Evolutionary conservation across 2,329 filamentous ascomycete genomes (phyloP).

Genomic region (Ophiobolus disseminans): DNA sequence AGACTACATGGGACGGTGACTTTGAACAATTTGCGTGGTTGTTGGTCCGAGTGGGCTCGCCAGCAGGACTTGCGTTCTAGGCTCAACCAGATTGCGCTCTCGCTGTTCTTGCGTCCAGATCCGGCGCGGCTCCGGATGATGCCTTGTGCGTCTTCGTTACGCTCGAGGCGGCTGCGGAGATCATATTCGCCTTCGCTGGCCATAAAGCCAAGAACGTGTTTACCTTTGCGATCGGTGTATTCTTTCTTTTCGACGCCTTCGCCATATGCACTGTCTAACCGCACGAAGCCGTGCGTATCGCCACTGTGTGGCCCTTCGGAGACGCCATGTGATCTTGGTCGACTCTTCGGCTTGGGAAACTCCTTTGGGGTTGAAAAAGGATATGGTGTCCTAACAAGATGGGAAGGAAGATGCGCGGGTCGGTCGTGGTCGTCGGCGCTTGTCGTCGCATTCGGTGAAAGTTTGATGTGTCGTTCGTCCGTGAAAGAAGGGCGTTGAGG

Average conservation of each 20-base stretch:
- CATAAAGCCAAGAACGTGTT: constrained; percentile 29
- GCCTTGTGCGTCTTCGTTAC: constrained; percentile 31
- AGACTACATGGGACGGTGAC: constrained; percentile 24
- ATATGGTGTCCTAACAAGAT: constrained; percentile 39
- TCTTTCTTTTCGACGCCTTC: constrained; percentile 8
- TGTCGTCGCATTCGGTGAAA: constrained; percentile 21
- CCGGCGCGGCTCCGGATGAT: constrained; percentile 10
- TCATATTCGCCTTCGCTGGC: constrained; percentile 19
- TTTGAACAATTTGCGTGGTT: constrained; percentile 6
- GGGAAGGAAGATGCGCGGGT: constrained; percentile 25
- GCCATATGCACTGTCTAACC: constrained; percentile 12
- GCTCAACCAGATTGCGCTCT: constrained; percentile 26
- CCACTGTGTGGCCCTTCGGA: constrained; percentile 8
- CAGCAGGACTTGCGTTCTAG: constrained; percentile 6
- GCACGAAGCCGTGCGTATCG: constrained; percentile 3
- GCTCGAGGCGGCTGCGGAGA: constrained; percentile 22
- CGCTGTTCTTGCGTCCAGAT: constrained; percentile 6
- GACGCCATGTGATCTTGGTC: constrained; percentile 20
- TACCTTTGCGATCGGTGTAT: constrained; percentile 26
- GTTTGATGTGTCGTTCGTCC: constrained; percentile 22
- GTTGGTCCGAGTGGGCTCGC: not conserved
- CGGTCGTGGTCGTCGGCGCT: constrained; percentile 20
- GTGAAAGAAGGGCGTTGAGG: constrained; percentile 24
- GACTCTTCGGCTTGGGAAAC: constrained; percentile 30
- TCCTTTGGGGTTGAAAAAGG: constrained; percentile 34